Base-by-base conservation (phyloP, 805 yeast species). In the Ogataea nakhonphanomensis region DNA sequence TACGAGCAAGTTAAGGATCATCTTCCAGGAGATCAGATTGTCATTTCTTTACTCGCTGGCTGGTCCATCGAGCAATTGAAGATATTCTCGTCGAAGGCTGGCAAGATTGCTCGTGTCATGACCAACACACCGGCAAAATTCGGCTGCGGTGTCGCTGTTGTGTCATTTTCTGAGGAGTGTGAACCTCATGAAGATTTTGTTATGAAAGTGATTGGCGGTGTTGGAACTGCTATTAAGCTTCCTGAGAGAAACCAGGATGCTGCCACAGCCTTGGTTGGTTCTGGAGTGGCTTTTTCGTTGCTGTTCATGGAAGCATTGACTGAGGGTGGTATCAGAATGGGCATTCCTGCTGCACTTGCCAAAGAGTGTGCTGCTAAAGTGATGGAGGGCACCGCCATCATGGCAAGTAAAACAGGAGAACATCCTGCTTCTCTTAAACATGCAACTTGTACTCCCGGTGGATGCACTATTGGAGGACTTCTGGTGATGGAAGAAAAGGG, bases 181-280 rank as follows among this genome's bases (percentile, higher is more conserved):
- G 67, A 65, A 26, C 53, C 57, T 23, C 66, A 67, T 33, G 72
- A 71, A 48, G 74, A 73, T 1, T 64, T 68, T 46, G 79, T 71
- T 47, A 66, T 70, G 71, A 64, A 69, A 32, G 65, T 84, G 43
- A 70, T 81, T 25, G 66, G 73, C 33, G 79, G 87, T 25, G 79
- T 84, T 39, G 93, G 93, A 5, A 71, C 73, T 50, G 81, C 81
- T 14, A 64, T 78, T 43, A 78, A 75, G 50, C 65, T 85, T 30
- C 91, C 90, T 13, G 99, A 93, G 64, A 83, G 84, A 60, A 85
- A 88, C 64, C 89, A 91, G 89, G 98, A 93, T 59, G 96, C 91
- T 4, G 95, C 96, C 29, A 91, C 98, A 7, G 84, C 96, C 0
- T 72, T 93, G 34, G 88, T 93, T 41, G 99, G 99, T 1, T 87